Conservation (phyloP, 1,284 basidiomycete genomes). For the Ganoderma resinaceum region DNA sequence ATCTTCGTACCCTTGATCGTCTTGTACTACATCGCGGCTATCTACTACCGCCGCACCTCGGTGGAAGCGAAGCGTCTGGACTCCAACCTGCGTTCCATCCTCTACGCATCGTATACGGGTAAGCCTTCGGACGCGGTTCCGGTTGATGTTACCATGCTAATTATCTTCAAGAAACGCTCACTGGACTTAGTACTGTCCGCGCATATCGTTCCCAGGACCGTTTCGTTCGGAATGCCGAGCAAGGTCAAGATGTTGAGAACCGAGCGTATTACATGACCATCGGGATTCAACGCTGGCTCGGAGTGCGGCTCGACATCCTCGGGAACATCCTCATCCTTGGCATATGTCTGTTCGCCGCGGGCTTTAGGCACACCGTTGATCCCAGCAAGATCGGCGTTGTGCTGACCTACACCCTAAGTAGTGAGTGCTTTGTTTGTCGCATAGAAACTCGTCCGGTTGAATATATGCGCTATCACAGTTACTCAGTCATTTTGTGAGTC, state of each 20-base stretch:
- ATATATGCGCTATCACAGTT: conserved; percentile 43
- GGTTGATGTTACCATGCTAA: conserved; percentile 1
- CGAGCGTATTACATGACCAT: conserved; percentile 84
- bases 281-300: conserved; percentile 67
- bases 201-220: conserved; percentile 58
- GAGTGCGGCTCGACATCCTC: conserved; percentile 68
- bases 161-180: conserved; percentile 60
- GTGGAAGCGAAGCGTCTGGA: conserved; percentile 77
- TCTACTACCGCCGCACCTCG: conserved; percentile 62
- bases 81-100: conserved; percentile 67
- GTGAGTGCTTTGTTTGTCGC: conserved; percentile 46
- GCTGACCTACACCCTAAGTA: conserved; percentile 65
- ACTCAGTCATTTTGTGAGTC: conserved; percentile 62
- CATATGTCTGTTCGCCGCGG: conserved; percentile 73
- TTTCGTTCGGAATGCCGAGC: conserved; percentile 54
- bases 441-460: neutral
- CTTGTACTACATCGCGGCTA: conserved; percentile 55
- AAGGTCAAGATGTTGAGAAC: conserved; percentile 67
- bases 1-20: conserved; percentile 60
- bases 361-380: conserved; percentile 55
- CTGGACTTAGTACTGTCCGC: conserved; percentile 69
- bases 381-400: conserved; percentile 67
- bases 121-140: neutral
- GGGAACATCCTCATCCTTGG: conserved; percentile 79
- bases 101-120: conserved; percentile 65